Evolutionary conservation across 2,329 filamentous ascomycete genomes (phyloP).

Genomic region (Venturia pyrina): DNA sequence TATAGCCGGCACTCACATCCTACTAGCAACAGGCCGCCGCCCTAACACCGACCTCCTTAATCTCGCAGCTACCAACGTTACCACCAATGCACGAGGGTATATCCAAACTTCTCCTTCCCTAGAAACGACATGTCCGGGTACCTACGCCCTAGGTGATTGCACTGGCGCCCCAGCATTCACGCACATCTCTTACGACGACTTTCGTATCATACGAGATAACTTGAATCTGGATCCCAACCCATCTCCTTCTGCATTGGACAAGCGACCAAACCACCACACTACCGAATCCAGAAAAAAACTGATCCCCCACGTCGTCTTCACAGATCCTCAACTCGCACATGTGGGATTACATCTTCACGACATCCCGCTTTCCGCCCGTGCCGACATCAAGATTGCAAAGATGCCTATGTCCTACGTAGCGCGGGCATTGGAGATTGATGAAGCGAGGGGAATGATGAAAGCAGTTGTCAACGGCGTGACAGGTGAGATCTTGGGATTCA

Average conservation of each 20-base stretch:
- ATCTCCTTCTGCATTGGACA: constrained; percentile 17
- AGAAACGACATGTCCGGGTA: constrained; percentile 30
- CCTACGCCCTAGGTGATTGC: constrained; percentile 44
- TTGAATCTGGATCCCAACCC: constrained; percentile 25
- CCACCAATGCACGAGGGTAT: constrained; percentile 33
- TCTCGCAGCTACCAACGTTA: constrained; percentile 32
- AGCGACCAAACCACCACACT: constrained; percentile 14
- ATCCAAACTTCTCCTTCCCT: constrained; percentile 36
- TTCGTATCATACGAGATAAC: constrained; percentile 40
- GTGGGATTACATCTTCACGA: constrained; percentile 39
- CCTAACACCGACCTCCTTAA: constrained; percentile 41
- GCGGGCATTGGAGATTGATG: constrained; percentile 41
- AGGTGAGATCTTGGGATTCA: constrained; percentile 43
- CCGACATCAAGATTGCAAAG: constrained; percentile 31
- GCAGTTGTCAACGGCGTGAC: constrained; percentile 39
- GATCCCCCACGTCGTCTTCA: constrained; percentile 43
- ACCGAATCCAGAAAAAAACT: constrained; percentile 20
- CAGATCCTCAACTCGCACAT: constrained; percentile 44
- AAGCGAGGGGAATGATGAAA: constrained; percentile 44
- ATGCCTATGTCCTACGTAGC: constrained; percentile 44
- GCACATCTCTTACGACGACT: constrained; percentile 48
- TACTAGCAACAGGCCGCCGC: constrained; percentile 40
- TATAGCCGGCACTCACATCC: constrained; percentile 36
- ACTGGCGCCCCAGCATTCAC: constrained; percentile 45
- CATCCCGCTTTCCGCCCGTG: constrained; percentile 21